Evolutionary conservation across 352 stramenopile species (phyloP), one percentile per base, ranked within the genome.

Genomic region (Phytopythium sindhum): DNA sequence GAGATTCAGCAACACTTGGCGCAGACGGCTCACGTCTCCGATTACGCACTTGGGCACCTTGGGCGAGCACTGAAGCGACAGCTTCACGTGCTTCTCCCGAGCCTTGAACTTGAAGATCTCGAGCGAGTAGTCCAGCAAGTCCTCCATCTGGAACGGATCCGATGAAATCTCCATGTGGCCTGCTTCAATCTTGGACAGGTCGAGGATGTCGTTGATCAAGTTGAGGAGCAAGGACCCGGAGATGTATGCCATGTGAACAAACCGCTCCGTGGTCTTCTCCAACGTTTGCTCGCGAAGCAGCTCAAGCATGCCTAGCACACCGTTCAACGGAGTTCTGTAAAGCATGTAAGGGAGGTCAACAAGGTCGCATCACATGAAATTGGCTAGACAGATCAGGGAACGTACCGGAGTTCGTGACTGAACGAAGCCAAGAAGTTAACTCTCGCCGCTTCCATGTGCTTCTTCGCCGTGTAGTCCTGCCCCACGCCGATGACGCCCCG

Each of bases 151-250:
- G 64, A 86, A 84, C 60, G 78, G 86, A 72, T 96, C 81, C 54
- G 80, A 73, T 63, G 80, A 84, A 65, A 95, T 81, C 65, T 92
- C 78, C 75, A 88, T 80, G 69, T 90, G 93, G 0, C 90, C 90
- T 23, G 93, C 90, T 78, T 98, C 91, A 74, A 97, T 97, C 67
- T 93, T 93, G 5, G 89, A 95, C 48, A 95, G 73, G 68, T 96
- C 87, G 19, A 96, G 77, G 57, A 96, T 96, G 61, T 96, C 87
- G 69, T 96, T 90, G 65, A 90, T 90, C 23, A 90, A 45, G 64
- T 88, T 90, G 21, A 90, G 69, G 51, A 90, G 57, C 26, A 90
- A 61, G 26, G 77, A 88, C 3, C 81, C 81, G 5, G 80, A 89
- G 54, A 89, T 80, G 63, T 88, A 88, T 1, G 80, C 80, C 68